Percentiles rank a stretch among this genome's conserved stretches.
These are phyloP conservation scores for Kalaharituber pfeilii DNA, from an alignment of 2,329 filamentous ascomycete genomes.

Conservation along the genomic window DNA sequence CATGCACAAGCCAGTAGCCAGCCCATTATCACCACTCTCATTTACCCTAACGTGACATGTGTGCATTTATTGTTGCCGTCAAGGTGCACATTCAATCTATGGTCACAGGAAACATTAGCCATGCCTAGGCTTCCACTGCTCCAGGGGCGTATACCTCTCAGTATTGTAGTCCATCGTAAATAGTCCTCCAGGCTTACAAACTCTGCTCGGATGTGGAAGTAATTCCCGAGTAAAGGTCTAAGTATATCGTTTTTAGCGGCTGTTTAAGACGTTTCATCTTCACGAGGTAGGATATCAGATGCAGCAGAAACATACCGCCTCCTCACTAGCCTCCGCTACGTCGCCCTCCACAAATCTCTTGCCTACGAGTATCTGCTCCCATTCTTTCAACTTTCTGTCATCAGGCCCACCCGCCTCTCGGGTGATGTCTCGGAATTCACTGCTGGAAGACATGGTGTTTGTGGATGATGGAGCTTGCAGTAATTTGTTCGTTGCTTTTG, in stretches of 20 bases:
- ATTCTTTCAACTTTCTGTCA: slow-evolving; percentile 10
- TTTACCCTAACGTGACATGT: slow-evolving; percentile 18
- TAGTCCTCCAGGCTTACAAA: slow-evolving; percentile 15
- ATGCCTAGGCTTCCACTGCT: neutral
- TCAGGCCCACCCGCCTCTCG: too few relatives aligned
- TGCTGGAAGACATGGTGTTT: too few relatives aligned
- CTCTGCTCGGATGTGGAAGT: slow-evolving; percentile 18
- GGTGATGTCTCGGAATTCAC: too few relatives aligned
- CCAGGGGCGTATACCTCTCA: slow-evolving; percentile 11
- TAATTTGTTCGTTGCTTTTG: too few relatives aligned
- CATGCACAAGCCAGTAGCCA: too few relatives aligned
- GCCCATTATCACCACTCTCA: too few relatives aligned
- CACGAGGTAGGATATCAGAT: neutral
- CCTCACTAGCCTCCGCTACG: slow-evolving; percentile 7
- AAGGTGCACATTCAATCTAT: slow-evolving; percentile 22
- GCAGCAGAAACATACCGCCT: neutral
- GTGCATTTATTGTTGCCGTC: slow-evolving; percentile 17
- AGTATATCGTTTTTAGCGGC: neutral
- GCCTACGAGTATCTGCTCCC: slow-evolving; percentile 19
- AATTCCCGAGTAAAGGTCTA: slow-evolving; percentile 15
- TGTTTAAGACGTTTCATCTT: too few relatives aligned
- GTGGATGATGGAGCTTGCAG: too few relatives aligned
- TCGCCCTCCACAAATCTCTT: slow-evolving; percentile 18
- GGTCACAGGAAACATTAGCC: neutral
- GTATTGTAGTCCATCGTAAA: slow-evolving; percentile 19